Evolutionary conservation across 176 grass and related monocot genomes (phyloP).

Genomic region (Alopecurus myosuroides): DNA sequence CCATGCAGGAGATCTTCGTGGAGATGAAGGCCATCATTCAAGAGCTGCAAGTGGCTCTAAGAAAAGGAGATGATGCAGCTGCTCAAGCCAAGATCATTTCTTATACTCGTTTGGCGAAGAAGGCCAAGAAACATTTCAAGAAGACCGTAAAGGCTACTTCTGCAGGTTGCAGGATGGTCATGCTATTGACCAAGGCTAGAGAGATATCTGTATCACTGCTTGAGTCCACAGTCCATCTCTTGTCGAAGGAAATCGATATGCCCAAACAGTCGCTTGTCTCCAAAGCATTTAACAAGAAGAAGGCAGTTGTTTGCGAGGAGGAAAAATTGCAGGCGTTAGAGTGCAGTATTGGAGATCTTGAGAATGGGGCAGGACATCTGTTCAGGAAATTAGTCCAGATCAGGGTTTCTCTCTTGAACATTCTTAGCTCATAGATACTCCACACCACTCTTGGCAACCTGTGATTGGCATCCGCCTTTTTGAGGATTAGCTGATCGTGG

Average conservation of each 20-base stretch:
- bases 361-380: constrained; percentile 10
- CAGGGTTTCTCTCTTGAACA: constrained; percentile 37
- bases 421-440: constrained; percentile 21
- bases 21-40: constrained; percentile 24
- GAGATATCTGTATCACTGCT: constrained; percentile 24
- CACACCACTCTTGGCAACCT: background rate
- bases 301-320: constrained; percentile 9
- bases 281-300: constrained; percentile 29
- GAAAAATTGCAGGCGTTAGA: constrained; percentile 29
- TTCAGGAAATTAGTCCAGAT: constrained; percentile 23
- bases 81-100: constrained; percentile 19
- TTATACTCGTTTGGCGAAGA: constrained; percentile 8
- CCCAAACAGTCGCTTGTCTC: constrained; percentile 26
- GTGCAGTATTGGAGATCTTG: constrained; percentile 22
- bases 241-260: constrained; percentile 22
- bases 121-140: constrained; percentile 26
- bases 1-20: constrained; percentile 20
- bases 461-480: constrained; percentile 21
- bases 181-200: constrained; percentile 20
- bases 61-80: constrained; percentile 17
- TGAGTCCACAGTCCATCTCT: background rate
- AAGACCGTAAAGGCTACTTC: background rate
- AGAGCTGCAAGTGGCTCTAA: constrained; percentile 22
- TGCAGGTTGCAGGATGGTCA: background rate
- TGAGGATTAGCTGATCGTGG: too few relatives aligned